These are phyloP conservation scores for Metarhizium robertsii DNA, from an alignment of 2,329 filamentous ascomycete species.

Conservation along the genomic window DNA sequence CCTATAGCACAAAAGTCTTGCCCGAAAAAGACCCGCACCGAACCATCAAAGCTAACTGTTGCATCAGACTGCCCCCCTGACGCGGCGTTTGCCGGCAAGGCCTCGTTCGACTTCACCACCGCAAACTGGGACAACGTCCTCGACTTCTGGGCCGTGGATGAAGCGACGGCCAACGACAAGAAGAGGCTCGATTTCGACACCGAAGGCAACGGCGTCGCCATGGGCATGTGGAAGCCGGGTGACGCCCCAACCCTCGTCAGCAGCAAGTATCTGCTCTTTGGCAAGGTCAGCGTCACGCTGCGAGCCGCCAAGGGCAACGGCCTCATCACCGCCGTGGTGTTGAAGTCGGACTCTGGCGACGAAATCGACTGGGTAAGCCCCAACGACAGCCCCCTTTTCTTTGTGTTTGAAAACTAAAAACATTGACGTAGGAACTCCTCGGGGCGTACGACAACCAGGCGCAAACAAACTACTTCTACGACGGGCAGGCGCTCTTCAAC, in stretches of 20 bases:
- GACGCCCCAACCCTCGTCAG: conserved; percentile 55
- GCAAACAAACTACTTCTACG: conserved; percentile 74
- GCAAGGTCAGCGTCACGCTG: conserved; percentile 59
- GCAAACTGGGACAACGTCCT: conserved; percentile 36
- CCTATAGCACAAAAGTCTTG: not conserved
- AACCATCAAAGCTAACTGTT: not conserved
- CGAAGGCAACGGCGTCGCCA: conserved; percentile 18
- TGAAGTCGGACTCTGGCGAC: conserved; percentile 70
- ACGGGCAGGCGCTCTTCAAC: conserved; percentile 48
- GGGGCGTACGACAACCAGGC: conserved; percentile 40
- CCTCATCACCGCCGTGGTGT: conserved; percentile 66
- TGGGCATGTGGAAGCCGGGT: conserved; percentile 47
- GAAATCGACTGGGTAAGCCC: conserved; percentile 47
- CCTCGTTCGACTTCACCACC: conserved; percentile 51
- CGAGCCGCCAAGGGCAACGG: conserved; percentile 64
- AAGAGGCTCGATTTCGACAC: conserved; percentile 16
- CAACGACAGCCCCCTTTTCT: not conserved
- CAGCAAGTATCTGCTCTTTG: conserved; percentile 79
- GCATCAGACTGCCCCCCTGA: conserved; percentile 47
- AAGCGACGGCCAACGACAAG: conserved; percentile 20
- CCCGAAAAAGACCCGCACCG: not conserved
- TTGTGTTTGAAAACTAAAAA: too few relatives aligned
- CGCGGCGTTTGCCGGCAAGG: conserved; percentile 51
- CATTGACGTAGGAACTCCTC: conserved; percentile 15
- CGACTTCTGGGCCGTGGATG: conserved; percentile 21